phyloP scores from a whole-genome alignment of 805 yeast genomes.

The Phaffomyces opuntiae region DNA sequence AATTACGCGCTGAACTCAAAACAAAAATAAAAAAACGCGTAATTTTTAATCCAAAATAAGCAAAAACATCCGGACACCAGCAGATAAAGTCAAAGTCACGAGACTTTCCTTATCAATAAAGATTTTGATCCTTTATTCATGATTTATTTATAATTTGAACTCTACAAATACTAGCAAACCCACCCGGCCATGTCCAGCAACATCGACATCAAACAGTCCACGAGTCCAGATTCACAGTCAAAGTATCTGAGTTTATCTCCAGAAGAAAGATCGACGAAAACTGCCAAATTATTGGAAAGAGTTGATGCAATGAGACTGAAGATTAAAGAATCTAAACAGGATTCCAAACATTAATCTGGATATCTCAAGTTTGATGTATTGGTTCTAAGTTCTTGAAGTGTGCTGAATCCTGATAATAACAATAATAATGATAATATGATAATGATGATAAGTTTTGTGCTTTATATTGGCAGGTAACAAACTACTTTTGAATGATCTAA shows the following conservation, averaged over 20 bases:
- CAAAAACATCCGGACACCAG: background rate
- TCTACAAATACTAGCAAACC: no score
- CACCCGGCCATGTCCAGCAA: background rate
- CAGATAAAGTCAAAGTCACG: no score
- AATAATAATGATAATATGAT: no score
- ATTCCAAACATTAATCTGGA: background rate
- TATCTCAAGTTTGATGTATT: no score
- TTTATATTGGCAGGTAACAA: no score
- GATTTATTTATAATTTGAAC: no score
- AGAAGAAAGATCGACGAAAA: constrained; percentile 14
- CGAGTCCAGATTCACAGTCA: background rate
- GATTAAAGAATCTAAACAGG: background rate
- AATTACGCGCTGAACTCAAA: background rate
- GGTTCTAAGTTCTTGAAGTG: no score
- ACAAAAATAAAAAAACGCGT: background rate
- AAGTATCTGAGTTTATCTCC: constrained; percentile 5
- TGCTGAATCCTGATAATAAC: no score
- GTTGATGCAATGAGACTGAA: constrained; percentile 14
- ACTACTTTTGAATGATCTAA: no score
- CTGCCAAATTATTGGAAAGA: constrained; percentile 15
- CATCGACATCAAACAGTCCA: background rate
- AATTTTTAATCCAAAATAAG: background rate
- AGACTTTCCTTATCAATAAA: no score
- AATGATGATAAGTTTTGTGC: no score
- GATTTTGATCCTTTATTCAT: no score